These are phyloP conservation scores for Quercus engelmannii DNA, from an alignment of 306 rosid species.

Conservation along the genomic window DNA sequence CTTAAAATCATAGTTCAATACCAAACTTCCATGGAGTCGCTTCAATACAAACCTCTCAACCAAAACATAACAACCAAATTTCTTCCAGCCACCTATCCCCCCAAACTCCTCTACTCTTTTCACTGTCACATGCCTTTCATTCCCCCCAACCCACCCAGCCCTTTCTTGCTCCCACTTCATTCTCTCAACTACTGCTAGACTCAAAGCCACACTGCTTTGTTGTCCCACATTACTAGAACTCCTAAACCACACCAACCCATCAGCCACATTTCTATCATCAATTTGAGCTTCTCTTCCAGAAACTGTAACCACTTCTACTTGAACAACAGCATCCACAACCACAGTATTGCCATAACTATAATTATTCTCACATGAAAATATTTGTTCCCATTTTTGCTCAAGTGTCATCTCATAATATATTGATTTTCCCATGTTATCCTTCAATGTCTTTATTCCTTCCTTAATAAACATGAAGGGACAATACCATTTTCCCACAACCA, in stretches of 20 bases:
- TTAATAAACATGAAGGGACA: constrained; percentile 60
- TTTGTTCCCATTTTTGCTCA: constrained; percentile 24
- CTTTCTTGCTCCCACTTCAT: constrained; percentile 19
- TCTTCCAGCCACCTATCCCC: constrained; percentile 34
- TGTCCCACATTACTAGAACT: constrained; percentile 40
- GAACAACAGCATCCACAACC: constrained; percentile 47
- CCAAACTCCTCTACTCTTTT: constrained; percentile 44
- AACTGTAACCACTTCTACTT: constrained; percentile 37
- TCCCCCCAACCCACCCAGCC: constrained; percentile 35
- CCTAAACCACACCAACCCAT: constrained; percentile 49
- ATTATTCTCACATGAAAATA: constrained; percentile 32
- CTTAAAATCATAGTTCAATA: constrained; percentile 41
- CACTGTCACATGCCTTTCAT: constrained; percentile 30
- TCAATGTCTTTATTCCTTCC: constrained; percentile 43
- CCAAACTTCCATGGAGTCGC: constrained; percentile 44
- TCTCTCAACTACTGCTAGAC: constrained; percentile 46
- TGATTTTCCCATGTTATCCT: constrained; percentile 38
- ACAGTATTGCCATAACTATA: neutral
- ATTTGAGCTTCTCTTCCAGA: constrained; percentile 28
- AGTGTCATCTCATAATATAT: constrained; percentile 48
- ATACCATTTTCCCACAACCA: constrained; percentile 73
- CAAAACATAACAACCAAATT: constrained; percentile 18
- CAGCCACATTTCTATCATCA: neutral
- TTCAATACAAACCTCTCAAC: constrained; percentile 51
- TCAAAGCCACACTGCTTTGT: constrained; percentile 45